Conservation (phyloP, 345 rosid genomes). For the Diplotaxis tenuifolia region DNA sequence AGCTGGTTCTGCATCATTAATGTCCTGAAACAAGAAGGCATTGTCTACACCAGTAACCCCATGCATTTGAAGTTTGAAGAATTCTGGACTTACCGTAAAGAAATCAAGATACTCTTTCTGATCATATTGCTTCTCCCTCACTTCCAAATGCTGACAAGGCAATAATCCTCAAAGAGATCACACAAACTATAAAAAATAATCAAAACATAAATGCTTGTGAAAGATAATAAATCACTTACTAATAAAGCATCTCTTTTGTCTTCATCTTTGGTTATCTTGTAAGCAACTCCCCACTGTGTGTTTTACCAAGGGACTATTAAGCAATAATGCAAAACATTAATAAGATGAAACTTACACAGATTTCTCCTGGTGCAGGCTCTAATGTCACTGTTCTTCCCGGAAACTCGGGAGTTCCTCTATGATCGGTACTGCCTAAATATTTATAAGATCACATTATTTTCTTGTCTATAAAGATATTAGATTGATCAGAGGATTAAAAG, state of each 20-base stretch:
- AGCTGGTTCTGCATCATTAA: conserved; percentile 61
- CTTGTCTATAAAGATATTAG: neutral
- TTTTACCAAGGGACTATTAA: neutral
- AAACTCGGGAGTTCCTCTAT: conserved; percentile 77
- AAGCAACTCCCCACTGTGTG: conserved; percentile 90
- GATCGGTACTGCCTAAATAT: conserved; percentile 79
- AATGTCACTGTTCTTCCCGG: conserved; percentile 89
- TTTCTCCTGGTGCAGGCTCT: conserved; percentile 63
- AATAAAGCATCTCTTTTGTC: conserved; percentile 64
- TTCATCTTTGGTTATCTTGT: conserved; percentile 69
- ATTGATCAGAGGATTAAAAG: neutral
- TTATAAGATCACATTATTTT: neutral
- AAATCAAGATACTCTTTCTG: conserved; percentile 74
- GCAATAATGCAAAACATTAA: neutral
- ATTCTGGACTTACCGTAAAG: conserved; percentile 59
- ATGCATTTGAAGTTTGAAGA: neutral
- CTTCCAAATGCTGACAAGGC: conserved; percentile 63
- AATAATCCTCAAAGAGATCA: neutral
- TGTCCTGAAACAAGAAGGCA: conserved; percentile 53
- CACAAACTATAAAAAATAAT: neutral
- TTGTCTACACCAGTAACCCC: neutral
- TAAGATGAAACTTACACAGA: conserved; percentile 55
- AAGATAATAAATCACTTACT: conserved; percentile 40
- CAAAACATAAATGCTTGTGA: neutral
- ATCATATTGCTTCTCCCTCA: conserved; percentile 90